Conservation (phyloP, 2,329 filamentous ascomycete genomes). For the Bipolaris sorokiniana region DNA sequence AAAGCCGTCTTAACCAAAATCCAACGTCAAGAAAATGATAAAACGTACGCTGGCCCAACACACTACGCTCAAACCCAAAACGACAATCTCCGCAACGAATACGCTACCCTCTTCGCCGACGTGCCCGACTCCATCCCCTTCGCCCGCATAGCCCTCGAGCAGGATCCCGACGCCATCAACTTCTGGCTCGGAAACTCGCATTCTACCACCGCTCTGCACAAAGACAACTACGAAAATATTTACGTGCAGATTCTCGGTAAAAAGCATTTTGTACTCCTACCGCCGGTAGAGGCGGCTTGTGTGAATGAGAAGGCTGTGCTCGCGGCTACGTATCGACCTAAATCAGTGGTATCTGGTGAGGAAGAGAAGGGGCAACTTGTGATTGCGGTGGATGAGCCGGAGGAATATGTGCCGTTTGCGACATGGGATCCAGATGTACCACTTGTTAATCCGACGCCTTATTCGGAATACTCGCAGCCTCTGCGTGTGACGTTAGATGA, state of each 20-base stretch:
- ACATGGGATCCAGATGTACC: conserved; percentile 76
- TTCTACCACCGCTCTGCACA: conserved; percentile 75
- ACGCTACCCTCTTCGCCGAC: conserved; percentile 65
- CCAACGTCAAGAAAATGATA: conserved; percentile 59
- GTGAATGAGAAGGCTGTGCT: conserved; percentile 67
- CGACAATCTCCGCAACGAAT: conserved; percentile 79
- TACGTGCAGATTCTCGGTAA: conserved; percentile 76
- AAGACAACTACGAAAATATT: conserved; percentile 85
- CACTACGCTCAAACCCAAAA: conserved; percentile 81
- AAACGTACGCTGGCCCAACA: conserved; percentile 15
- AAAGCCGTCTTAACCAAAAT: conserved; percentile 67
- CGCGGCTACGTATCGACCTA: conserved; percentile 63
- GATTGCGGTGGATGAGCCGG: conserved; percentile 41
- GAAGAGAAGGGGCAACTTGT: conserved; percentile 29
- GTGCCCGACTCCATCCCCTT: conserved; percentile 71
- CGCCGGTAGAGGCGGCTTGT: conserved; percentile 72
- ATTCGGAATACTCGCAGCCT: conserved; percentile 66
- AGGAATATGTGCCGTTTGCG: conserved; percentile 67
- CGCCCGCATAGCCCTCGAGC: conserved; percentile 72
- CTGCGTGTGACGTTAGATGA: conserved; percentile 71
- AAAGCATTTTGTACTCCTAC: conserved; percentile 77
- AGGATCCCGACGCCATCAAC: conserved; percentile 75
- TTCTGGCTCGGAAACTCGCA: conserved; percentile 78
- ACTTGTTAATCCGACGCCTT: conserved; percentile 54
- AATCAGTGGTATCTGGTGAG: conserved; percentile 15